Evolutionary conservation across 2,329 filamentous ascomycete genomes (phyloP), one percentile per base, ranked within the genome.

Genomic region (Sporothrix curviconia): DNA sequence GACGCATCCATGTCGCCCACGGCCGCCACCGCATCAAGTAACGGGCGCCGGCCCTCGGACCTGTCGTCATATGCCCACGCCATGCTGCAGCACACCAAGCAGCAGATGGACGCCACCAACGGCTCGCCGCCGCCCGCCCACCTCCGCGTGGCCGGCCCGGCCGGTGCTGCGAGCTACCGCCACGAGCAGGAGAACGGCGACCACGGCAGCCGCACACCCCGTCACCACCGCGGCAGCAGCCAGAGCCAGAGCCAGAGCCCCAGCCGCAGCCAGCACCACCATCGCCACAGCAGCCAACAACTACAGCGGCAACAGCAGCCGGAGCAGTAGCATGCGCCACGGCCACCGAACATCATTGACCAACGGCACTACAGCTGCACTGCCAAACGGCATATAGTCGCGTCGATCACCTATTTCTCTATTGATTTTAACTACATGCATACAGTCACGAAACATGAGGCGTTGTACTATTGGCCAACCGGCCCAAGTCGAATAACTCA

Each of bases 11-110:
- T 12, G 34, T n/a, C 8, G 19, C 19, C 28, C n/a, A n/a, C 39
- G 8, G 2, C 24, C 17, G 28, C 37, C 17, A 49, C 17, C 11
- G 14, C 30, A 39, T 39, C 9, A 5, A 12, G 17, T 19, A 42
- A 40, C 44, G 22, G 22, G 30, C 46, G 12, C n/a, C 55, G 67
- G 0, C 67, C 68, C 4, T 47, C 63, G 15, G 65, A 70, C 50
- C 49, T 70, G 7, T 64, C 66, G 5, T 68, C 69, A 3, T 87
- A 87, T 64, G 72, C 82, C 14, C 77, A 77, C 59, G 80, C 76
- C 57, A 86, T 87, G 79, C 81, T 83, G 66, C 76, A 79, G 56
- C 82, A 86, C 71, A 86, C 83, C 60, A 84, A 83, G 74, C 74
- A 77, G 57, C 83, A 85, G 67, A 84, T 87, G 80, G 81, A 86